Base-by-base conservation (phyloP, 768 basidiomycete species). In the Coprinellus micaceus region DNA sequence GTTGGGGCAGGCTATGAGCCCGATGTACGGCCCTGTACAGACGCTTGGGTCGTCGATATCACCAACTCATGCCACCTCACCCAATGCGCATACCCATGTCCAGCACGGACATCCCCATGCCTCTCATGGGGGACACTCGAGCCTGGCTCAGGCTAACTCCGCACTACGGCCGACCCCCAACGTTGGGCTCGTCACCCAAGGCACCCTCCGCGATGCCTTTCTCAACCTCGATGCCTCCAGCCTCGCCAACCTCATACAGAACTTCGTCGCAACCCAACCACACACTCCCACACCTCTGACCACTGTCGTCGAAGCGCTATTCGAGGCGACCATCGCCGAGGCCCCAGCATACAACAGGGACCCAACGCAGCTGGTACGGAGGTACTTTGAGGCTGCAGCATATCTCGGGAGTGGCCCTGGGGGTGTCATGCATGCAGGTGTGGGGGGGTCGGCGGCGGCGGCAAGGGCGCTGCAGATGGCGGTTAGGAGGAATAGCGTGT, bases 361-460 rank as follows among this genome's bases (percentile, higher is more conserved):
- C 44, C 74, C 75, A 19, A 66, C 69, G 49, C 61, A 66, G 7
- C 71, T 78, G 61, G 69, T 85, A 15, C 74, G 79, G n/a, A 74
- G 80, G 12, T 60, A 57, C 29, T 60, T 78, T 15, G 81, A 82
- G 45, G 79, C 82, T 0, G 79, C 79, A 10, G 60, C 75, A 4
- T 82, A 81, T 56, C 39, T 52, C 13, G 33, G 33, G 13, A 33
- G 33, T 33, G 33, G 7, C 6, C 7, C 33, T 33, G 33, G 33
- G 22, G 67, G 71, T 0, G 65, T 85, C 25, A 66, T 77, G 4
- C 84, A 85, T 59, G 82, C 83, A 2, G 82, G 81, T 36, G 73
- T 79, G 9, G 65, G 78, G 1, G 84, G 84, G 3, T 80, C 82
- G 0, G 67, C 79, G 6, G 79, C 84, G 2, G 84, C 83, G 22